These are phyloP conservation scores for Diutina ranongensis DNA, from an alignment of 1,139 yeast genomes.

Conservation along the genomic window DNA sequence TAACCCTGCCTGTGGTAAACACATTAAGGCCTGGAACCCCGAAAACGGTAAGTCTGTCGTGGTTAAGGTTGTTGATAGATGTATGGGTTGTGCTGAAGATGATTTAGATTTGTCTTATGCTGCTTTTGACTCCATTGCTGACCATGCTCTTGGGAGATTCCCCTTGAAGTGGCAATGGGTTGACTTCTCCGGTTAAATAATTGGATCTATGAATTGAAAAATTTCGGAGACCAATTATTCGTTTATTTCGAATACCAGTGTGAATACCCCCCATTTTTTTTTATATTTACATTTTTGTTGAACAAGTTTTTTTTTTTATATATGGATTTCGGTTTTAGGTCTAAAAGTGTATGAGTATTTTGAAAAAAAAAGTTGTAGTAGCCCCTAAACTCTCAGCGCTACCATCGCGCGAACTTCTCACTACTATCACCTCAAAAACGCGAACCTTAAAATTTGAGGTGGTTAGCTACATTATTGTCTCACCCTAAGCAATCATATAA, in stretches of 20 bases:
- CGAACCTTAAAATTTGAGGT: background rate
- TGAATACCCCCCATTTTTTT: background rate
- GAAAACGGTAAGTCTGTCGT: slow-evolving; percentile 28
- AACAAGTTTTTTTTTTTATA: background rate
- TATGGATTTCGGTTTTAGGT: background rate
- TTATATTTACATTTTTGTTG: background rate
- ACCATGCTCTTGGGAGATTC: slow-evolving; percentile 32
- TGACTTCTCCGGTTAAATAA: background rate
- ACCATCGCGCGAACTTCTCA: too few relatives aligned
- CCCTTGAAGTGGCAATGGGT: slow-evolving; percentile 30
- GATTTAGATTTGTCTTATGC: slow-evolving; percentile 44
- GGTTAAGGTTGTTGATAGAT: slow-evolving; percentile 43
- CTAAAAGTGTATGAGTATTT: background rate
- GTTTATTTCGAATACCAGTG: background rate
- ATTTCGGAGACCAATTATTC: background rate
- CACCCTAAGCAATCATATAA: background rate
- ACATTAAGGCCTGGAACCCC: slow-evolving; percentile 28
- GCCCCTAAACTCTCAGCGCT: too few relatives aligned
- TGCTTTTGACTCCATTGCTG: slow-evolving; percentile 39
- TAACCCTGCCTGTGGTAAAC: slow-evolving; percentile 38
- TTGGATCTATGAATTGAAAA: background rate
- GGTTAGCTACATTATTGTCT: background rate
- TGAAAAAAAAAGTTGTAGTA: background rate
- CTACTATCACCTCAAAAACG: too few relatives aligned
- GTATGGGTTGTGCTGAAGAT: slow-evolving; percentile 36